Percentiles rank a stretch among this genome's conserved stretches.
phyloP scores from a whole-genome alignment of 2,329 filamentous ascomycete species.

The Diaporthe citri region DNA sequence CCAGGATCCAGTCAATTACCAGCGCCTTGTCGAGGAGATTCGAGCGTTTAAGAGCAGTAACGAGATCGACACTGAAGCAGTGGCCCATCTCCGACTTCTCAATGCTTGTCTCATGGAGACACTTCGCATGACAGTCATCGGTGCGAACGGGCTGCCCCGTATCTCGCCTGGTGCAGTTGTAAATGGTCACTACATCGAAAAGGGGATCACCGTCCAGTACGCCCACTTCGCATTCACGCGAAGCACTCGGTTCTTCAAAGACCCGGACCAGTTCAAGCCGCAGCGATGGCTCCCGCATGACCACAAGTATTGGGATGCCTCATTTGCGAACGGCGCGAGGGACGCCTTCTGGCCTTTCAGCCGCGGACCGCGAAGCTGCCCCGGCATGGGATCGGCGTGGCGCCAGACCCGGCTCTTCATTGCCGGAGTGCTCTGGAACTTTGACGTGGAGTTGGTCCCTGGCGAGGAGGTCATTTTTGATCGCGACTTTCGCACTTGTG shows the following conservation, averaged over 20 bases:
- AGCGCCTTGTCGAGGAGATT: not conserved
- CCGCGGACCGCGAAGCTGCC: not conserved
- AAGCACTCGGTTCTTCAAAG: not conserved
- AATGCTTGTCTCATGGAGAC: conserved; percentile 8
- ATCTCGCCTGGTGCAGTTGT: not conserved
- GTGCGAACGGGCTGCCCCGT: not conserved
- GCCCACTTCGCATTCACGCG: conserved; percentile 8
- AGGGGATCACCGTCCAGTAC: conserved; percentile 1
- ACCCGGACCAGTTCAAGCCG: not conserved
- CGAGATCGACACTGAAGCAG: not conserved
- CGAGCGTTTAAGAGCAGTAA: not conserved
- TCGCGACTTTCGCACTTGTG: not conserved
- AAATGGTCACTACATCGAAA: conserved; percentile 2
- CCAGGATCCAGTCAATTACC: not conserved
- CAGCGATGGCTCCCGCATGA: conserved; percentile 2
- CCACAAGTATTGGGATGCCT: not conserved
- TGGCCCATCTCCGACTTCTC: not conserved
- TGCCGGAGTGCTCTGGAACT: not conserved
- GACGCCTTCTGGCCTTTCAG: conserved; percentile 10
- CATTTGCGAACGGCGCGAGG: conserved; percentile 6
- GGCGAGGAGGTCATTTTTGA: not conserved
- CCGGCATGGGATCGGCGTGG: not conserved
- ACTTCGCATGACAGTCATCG: not conserved
- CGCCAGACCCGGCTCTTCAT: conserved; percentile 1
- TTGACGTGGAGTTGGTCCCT: not conserved